Evolutionary conservation across 169 alveolate species (phyloP).

Genomic region (Blepharisma undulans): DNA sequence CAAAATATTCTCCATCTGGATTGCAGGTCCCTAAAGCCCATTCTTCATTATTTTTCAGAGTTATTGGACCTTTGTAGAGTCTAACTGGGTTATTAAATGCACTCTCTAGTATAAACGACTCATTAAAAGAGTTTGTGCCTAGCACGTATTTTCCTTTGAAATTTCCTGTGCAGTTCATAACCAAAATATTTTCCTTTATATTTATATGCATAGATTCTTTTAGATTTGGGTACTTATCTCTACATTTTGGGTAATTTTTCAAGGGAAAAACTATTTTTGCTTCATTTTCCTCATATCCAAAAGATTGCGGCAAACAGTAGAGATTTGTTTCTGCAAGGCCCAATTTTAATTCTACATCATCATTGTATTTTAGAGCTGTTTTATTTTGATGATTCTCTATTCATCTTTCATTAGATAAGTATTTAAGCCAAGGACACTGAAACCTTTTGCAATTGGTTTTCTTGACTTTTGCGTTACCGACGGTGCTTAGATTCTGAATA

Average conservation of each 20-base stretch:
- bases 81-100: background rate
- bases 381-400: background rate
- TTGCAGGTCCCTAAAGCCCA: conserved; percentile 26
- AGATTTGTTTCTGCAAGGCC: background rate
- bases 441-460: background rate
- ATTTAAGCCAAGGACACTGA: background rate
- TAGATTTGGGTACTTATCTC: background rate
- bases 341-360: background rate
- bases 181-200: background rate
- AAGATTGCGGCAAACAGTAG: background rate
- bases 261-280: conserved; percentile 22
- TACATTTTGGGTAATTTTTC: background rate
- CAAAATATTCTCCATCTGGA: background rate
- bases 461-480: background rate
- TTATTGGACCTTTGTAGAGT: background rate
- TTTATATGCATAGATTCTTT: background rate
- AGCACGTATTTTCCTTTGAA: background rate
- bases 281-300: conserved; percentile 24
- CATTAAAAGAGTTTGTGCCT: background rate
- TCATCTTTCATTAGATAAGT: background rate
- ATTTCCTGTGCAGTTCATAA: conserved; percentile 18
- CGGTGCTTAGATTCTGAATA: background rate
- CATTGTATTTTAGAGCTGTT: background rate
- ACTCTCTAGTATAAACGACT: background rate
- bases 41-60: background rate